Conservation (phyloP, 1,139 yeast species). For the Yamadazyma sp. region DNA sequence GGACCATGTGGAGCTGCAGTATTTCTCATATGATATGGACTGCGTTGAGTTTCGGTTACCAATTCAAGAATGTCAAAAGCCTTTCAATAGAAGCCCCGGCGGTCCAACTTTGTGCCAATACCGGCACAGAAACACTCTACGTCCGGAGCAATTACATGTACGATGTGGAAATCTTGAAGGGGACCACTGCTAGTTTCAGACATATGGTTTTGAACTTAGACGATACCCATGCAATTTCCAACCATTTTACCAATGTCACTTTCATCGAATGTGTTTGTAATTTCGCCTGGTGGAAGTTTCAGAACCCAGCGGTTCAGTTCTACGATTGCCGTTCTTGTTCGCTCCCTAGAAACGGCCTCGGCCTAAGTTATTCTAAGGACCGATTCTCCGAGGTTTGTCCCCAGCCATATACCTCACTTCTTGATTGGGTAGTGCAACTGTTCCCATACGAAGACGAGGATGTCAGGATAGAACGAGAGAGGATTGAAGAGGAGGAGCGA, state of each 20-base stretch:
- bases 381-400: no score
- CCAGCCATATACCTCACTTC: no score
- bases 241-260: neutral
- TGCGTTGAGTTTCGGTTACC: neutral
- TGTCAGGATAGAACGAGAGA: no score
- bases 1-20: neutral
- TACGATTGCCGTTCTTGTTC: no score
- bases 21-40: neutral
- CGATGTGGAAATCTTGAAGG: neutral
- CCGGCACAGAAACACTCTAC: neutral
- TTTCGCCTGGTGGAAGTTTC: neutral
- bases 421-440: no score
- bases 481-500: no score
- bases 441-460: no score
- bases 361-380: no score
- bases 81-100: neutral
- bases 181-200: neutral
- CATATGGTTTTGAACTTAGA: neutral
- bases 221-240: neutral
- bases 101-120: neutral
- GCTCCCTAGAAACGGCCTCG: no score
- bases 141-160: neutral
- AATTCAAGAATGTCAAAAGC: constrained; percentile 1
- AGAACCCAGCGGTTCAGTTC: no score
- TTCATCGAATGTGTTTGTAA: neutral